phyloP scores from a whole-genome alignment of 345 rosid species.

The Linum usitatissimum region DNA sequence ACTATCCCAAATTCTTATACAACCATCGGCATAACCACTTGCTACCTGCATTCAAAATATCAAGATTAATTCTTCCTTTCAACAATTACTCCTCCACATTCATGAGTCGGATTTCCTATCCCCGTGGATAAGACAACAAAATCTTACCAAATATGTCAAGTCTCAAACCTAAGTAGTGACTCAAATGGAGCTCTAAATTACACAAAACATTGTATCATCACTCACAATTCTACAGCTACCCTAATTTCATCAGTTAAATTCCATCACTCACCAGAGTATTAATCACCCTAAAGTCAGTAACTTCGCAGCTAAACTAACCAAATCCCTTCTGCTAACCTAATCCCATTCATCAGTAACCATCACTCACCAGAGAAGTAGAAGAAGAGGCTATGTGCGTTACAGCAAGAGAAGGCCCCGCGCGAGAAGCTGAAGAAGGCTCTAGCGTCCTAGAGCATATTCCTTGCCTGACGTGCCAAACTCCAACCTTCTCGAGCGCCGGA shows the following conservation, averaged over 20 bases:
- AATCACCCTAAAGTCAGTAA: neutral
- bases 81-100: neutral
- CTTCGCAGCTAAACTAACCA: neutral
- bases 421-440: constrained; percentile 39
- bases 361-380: constrained; percentile 42
- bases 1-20: constrained; percentile 77
- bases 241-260: neutral
- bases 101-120: neutral
- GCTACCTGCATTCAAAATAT: constrained; percentile 25
- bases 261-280: neutral
- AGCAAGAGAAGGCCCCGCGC: constrained; percentile 34
- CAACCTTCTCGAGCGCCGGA: constrained; percentile 77
- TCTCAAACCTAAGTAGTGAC: neutral
- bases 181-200: neutral
- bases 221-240: no score
- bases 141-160: no score
- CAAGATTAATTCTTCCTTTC: constrained; percentile 1
- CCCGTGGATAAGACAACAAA: no score
- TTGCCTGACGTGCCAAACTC: constrained; percentile 90
- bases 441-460: constrained; percentile 66
- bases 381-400: constrained; percentile 49
- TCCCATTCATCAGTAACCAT: neutral
- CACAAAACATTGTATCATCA: neutral
- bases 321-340: no score
- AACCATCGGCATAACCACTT: constrained; percentile 71